Conservation (phyloP, 306 rosid species). For the Begonia peltatifolia region DNA sequence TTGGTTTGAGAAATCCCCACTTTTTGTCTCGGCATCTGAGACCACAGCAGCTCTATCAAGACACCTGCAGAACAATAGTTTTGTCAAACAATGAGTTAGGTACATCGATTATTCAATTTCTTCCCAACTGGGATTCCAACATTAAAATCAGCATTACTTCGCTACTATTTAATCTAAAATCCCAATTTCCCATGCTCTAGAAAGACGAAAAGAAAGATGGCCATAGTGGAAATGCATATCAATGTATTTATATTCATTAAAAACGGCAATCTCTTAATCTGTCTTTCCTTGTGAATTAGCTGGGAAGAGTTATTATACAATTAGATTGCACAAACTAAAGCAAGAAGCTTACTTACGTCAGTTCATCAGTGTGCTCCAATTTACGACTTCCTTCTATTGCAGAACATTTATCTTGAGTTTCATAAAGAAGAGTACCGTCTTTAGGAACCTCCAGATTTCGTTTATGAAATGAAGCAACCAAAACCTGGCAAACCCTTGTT, state of each 20-base stretch:
- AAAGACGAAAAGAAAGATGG: too few species aligned
- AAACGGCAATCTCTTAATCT: too few species aligned
- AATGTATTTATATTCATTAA: too few species aligned
- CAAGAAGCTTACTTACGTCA: conserved; percentile 34
- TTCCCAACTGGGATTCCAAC: background rate
- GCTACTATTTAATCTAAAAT: background rate
- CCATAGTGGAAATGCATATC: too few species aligned
- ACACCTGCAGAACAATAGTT: conserved; percentile 38
- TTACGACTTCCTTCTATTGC: conserved; percentile 96
- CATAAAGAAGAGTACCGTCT: conserved; percentile 63
- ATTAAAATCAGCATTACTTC: background rate
- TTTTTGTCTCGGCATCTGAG: conserved; percentile 40
- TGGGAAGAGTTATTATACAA: background rate
- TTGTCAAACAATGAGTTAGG: too few species aligned
- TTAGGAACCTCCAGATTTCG: conserved; percentile 48
- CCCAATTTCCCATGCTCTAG: background rate
- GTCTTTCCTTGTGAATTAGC: too few species aligned
- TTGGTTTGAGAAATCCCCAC: conserved; percentile 44
- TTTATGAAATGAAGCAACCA: conserved; percentile 67
- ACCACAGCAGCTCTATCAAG: conserved; percentile 81
- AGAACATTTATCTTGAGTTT: conserved; percentile 57
- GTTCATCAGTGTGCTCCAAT: conserved; percentile 67
- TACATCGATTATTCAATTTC: too few species aligned
- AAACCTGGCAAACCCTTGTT: conserved; percentile 93
- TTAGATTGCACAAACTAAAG: background rate